phyloP scores from a whole-genome alignment of 805 yeast species.

The Myxozyma vanderwaltii region DNA sequence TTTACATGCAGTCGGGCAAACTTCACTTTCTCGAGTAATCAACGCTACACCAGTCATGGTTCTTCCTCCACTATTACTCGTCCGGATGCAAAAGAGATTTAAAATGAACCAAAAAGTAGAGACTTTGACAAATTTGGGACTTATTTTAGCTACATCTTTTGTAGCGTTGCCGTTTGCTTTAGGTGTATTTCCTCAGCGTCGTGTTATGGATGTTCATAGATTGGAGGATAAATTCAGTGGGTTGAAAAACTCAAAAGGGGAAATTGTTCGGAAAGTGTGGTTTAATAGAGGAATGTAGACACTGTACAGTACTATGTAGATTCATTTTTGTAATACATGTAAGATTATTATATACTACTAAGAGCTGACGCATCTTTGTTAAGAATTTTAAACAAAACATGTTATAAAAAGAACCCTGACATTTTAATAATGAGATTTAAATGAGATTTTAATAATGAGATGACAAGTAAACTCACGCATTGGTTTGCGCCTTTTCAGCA shows the following conservation, averaged over 20 bases:
- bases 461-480: too few relatives aligned
- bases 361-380: too few relatives aligned
- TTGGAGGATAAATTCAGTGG: slow-evolving; percentile 67
- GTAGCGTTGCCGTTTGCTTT: slow-evolving; percentile 90
- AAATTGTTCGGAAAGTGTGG: slow-evolving; percentile 60
- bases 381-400: too few relatives aligned
- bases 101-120: slow-evolving; percentile 68
- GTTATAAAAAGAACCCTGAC: too few relatives aligned
- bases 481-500: too few relatives aligned
- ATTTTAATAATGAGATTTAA: too few relatives aligned
- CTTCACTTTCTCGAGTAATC: slow-evolving; percentile 91
- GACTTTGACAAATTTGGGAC: slow-evolving; percentile 75
- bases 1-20: slow-evolving; percentile 89
- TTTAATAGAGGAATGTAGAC: slow-evolving; percentile 89
- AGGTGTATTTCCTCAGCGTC: slow-evolving; percentile 92
- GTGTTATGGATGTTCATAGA: slow-evolving; percentile 56
- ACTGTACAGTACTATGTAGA: too few relatives aligned
- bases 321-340: too few relatives aligned
- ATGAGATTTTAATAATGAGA: too few relatives aligned
- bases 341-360: too few relatives aligned
- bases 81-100: slow-evolving; percentile 72
- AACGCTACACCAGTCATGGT: slow-evolving; percentile 99
- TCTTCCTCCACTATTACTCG: slow-evolving; percentile 83
- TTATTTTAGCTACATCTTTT: slow-evolving; percentile 82
- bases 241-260: slow-evolving; percentile 64